Evolutionary conservation across 306 rosid genomes (phyloP), one percentile per base, ranked within the genome.

Genomic region (Prunus salicina): DNA sequence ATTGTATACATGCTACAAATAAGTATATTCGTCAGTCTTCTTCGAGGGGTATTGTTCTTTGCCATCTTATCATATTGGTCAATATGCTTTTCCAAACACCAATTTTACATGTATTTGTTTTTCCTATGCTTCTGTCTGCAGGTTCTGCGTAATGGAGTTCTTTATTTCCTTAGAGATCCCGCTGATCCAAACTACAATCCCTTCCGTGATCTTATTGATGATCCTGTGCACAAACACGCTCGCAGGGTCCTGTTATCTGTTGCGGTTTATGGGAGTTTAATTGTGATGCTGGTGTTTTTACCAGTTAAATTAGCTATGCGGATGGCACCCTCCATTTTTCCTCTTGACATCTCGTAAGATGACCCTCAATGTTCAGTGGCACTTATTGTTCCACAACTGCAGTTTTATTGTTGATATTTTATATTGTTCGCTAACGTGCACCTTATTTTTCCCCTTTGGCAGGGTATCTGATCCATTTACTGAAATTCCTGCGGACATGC

Each of bases 181-280:
- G 99, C 99, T 27, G 99, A 96, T 77, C 99, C 99, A 74, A 92
- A 96, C 85, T 96, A 96, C 84, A 96, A 96, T 85, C 99, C 98
- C 28, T 96, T 96, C 86, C 97, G 97, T 69, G 99, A 96, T 88
- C 84, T 96, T 62, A 96, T 96, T 81, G 99, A 96, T 67, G 99
- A 96, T 78, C 98, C 99, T 45, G 96, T 96, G 81, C 99, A 96
- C 89, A 96, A 96, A 78, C 99, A 96, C 81, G 98, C 99, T 77
- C 99, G 99, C 77, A 86, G 99, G 82, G 99, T 96, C 73, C 79
- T 96, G 75, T 83, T 96, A 83, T 96, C 99, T 32, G 93, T 96
- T 81, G 98, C 93, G 5, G 99, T 96, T 52, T 96, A 96, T 87
- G 99, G 99, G 53, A 92, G 98, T 88, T 87, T 96, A 83, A 96